These are phyloP conservation scores for Laguncularia racemosa DNA, from an alignment of 345 rosid genomes.

Conservation along the genomic window DNA sequence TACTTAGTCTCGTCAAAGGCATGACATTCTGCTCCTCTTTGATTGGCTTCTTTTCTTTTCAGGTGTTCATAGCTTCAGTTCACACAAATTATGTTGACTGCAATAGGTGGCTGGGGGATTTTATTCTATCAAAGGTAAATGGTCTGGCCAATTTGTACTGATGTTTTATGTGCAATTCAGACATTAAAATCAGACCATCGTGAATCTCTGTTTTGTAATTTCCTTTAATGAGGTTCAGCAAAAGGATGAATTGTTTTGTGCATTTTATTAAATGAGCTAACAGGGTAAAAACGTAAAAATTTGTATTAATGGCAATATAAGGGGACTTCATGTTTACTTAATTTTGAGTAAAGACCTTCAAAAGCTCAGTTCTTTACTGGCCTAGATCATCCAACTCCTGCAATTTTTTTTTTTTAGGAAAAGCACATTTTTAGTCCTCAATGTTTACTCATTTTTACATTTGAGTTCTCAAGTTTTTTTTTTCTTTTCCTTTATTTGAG, in stretches of 20 bases:
- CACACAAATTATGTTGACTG: constrained; percentile 95
- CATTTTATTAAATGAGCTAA: background rate
- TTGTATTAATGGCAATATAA: no score
- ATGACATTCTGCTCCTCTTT: constrained; percentile 2
- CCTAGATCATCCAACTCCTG: no score
- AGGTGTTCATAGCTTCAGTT: constrained; percentile 92
- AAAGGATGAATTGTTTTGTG: background rate
- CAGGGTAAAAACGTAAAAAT: background rate
- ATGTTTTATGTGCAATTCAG: background rate
- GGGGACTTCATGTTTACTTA: no score
- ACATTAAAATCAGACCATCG: background rate
- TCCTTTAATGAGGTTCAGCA: background rate
- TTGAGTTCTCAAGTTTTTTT: no score
- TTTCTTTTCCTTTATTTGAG: no score
- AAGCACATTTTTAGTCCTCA: no score
- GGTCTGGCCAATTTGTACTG: background rate
- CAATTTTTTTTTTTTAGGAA: no score
- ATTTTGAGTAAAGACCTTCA: no score
- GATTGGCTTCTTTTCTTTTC: constrained; percentile 13
- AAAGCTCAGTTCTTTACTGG: no score
- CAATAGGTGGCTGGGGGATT: constrained; percentile 95
- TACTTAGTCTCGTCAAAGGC: background rate
- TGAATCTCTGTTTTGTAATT: constrained; percentile 1
- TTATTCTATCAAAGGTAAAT: constrained; percentile 78
- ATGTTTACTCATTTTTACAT: no score